A percentile compares a stretch with the other conserved stretches of the same genome.
phyloP scores from a whole-genome alignment of 371 early-diverging fungal genomes.

The Syncephalastrum monosporum region DNA sequence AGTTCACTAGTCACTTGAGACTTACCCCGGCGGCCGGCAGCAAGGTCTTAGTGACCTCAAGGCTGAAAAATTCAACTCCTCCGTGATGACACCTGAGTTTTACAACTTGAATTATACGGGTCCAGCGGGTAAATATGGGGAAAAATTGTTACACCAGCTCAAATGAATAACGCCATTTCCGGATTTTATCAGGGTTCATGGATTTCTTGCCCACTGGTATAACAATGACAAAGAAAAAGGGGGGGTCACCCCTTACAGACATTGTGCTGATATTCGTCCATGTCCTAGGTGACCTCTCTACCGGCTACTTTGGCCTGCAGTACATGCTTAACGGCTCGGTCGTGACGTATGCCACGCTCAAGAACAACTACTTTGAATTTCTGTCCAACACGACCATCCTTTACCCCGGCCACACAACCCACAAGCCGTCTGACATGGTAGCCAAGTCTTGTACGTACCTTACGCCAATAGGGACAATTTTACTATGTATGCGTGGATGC shows the following conservation, averaged over 20 bases:
- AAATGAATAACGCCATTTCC: background rate
- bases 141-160: conserved; percentile 24
- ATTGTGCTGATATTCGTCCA: too few species aligned
- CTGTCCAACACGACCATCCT: conserved; percentile 14
- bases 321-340: conserved; percentile 25
- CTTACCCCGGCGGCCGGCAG: conserved; percentile 37
- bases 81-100: conserved; percentile 35
- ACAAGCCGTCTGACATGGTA: conserved; percentile 25
- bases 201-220: conserved; percentile 19
- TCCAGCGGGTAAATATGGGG: conserved; percentile 32
- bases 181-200: conserved; percentile 9
- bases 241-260: conserved; percentile 3
- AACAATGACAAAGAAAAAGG: background rate
- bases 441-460: conserved; percentile 13
- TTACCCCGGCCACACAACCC: conserved; percentile 29
- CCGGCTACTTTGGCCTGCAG: conserved; percentile 19
- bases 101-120: conserved; percentile 45
- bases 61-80: conserved; percentile 24
- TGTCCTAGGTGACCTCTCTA: too few species aligned
- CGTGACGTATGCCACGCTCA: conserved; percentile 26
- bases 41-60: conserved; percentile 26
- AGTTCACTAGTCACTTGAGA: conserved; percentile 26
- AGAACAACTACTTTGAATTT: conserved; percentile 21
- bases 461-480: background rate
- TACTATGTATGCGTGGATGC: background rate